These are phyloP conservation scores for Trifolium dubium DNA, from an alignment of 306 rosid species.

Conservation along the genomic window DNA sequence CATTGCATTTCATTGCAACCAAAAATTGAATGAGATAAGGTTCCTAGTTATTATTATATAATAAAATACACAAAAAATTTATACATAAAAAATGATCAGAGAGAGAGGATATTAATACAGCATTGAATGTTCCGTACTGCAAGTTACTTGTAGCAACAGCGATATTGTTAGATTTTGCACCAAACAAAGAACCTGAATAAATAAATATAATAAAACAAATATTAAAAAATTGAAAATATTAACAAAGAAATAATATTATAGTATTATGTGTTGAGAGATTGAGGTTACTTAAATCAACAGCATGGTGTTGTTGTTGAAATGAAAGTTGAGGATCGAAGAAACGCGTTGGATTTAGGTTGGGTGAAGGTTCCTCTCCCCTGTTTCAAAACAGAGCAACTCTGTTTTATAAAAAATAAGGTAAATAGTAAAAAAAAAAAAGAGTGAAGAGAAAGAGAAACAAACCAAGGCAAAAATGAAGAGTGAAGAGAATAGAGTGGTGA, in stretches of 20 bases:
- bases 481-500: constrained; percentile 58
- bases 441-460: neutral
- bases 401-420: constrained; percentile 4
- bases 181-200: constrained; percentile 60
- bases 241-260: neutral
- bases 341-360: constrained; percentile 53
- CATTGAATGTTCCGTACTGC: constrained; percentile 60
- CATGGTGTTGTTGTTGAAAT: constrained; percentile 65
- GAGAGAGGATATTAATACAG: constrained; percentile 48
- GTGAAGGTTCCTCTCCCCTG: constrained; percentile 66
- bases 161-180: constrained; percentile 60
- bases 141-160: constrained; percentile 56
- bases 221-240: neutral
- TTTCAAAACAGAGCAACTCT: constrained; percentile 47
- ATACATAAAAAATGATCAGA: neutral
- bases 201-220: neutral
- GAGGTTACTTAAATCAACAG: constrained; percentile 81
- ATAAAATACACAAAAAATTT: too few relatives aligned
- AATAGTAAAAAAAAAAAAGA: neutral
- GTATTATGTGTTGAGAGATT: neutral
- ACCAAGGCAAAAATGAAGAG: constrained; percentile 66
- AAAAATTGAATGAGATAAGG: constrained; percentile 10
- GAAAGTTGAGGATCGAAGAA: constrained; percentile 73
- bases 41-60: neutral
- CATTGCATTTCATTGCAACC: constrained; percentile 10